Conservation (phyloP, 2,329 filamentous ascomycete species). For the Aspergillus bombycis region DNA sequence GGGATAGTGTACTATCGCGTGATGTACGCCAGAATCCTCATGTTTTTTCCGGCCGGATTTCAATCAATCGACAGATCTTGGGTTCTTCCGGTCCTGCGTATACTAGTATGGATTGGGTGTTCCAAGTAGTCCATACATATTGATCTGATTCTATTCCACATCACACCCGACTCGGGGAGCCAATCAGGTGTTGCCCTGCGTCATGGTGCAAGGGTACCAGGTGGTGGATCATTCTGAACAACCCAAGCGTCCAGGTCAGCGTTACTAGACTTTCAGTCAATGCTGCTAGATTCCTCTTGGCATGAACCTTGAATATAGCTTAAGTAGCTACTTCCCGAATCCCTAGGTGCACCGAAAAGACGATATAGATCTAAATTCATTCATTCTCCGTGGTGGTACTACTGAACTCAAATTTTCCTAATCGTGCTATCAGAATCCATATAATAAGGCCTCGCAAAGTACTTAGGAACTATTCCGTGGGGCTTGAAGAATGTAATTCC, state of each 20-base stretch:
- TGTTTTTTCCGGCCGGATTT: no score
- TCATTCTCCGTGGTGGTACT: not conserved
- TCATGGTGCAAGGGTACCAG: not conserved
- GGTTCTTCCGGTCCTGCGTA: no score
- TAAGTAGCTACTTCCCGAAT: not conserved
- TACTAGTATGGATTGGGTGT: no score
- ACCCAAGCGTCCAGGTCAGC: not conserved
- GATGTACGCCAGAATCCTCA: not conserved
- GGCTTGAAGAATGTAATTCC: not conserved
- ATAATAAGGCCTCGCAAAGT: not conserved
- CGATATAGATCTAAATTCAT: not conserved
- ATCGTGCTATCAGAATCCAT: not conserved
- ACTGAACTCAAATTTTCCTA: not conserved
- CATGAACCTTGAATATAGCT: not conserved
- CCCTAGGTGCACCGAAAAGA: not conserved
- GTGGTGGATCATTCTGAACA: not conserved
- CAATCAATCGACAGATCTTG: no score
- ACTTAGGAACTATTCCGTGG: not conserved
- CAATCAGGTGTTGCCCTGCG: no score
- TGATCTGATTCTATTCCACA: no score
- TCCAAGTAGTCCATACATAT: no score
- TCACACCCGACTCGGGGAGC: no score
- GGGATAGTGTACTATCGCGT: not conserved
- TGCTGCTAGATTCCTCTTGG: not conserved
- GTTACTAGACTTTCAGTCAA: not conserved